Percentiles rank a stretch among this genome's conserved stretches.
Evolutionary conservation across 345 rosid species (phyloP).

Genomic region (Citrus maxima): DNA sequence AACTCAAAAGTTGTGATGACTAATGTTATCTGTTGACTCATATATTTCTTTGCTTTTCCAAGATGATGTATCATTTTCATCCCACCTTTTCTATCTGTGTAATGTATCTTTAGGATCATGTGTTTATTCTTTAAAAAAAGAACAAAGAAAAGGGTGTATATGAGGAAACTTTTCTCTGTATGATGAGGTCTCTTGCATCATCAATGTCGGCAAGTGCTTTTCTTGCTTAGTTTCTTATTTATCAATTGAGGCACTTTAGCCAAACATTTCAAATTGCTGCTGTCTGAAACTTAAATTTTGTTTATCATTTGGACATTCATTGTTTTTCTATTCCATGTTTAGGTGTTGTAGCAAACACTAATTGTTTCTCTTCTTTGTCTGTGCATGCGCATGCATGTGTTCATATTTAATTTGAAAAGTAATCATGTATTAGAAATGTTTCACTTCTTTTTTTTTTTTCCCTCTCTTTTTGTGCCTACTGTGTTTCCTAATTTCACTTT

Average conservation of each 20-base stretch:
- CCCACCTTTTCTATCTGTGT: background rate
- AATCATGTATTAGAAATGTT: background rate
- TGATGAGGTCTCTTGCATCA: background rate
- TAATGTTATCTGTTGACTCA: background rate
- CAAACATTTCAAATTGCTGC: background rate
- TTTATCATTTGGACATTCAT: no score
- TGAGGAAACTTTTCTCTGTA: background rate
- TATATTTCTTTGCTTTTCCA: background rate
- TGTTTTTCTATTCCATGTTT: background rate
- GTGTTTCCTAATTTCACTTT: background rate
- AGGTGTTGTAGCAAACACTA: background rate
- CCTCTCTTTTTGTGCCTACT: no score
- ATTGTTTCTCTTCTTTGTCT: background rate
- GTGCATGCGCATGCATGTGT: background rate
- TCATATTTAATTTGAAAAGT: background rate
- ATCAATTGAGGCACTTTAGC: background rate
- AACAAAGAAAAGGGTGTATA: background rate
- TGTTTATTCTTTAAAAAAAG: background rate
- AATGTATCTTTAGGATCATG: background rate
- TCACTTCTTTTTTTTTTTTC: background rate
- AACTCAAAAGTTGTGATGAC: background rate
- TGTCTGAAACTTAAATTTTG: background rate
- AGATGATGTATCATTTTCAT: background rate
- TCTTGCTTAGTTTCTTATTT: background rate
- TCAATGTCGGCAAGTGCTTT: background rate